phyloP scores from a whole-genome alignment of 208 protist genomes.

The Wallacemonas sp. region DNA sequence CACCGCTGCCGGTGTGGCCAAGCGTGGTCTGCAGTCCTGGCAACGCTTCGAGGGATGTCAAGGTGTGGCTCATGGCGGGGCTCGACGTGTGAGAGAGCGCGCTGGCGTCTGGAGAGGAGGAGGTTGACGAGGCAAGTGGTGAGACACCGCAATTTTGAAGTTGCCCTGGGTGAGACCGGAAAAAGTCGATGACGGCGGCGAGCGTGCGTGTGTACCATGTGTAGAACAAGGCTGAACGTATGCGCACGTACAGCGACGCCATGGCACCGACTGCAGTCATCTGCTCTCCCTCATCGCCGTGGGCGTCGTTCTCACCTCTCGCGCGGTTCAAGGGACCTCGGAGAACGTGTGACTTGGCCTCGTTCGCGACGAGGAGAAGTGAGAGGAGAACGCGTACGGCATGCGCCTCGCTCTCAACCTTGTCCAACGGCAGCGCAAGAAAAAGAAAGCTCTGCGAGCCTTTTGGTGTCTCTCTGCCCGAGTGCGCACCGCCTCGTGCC shows the following conservation, averaged over 20 bases:
- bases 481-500: too few relatives aligned
- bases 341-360: not conserved
- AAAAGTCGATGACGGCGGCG: slow-evolving; percentile 18
- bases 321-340: not conserved
- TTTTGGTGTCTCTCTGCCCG: not conserved
- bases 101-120: not conserved
- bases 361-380: not conserved
- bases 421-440: slow-evolving; percentile 19
- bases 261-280: not conserved
- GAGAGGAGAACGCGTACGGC: slow-evolving; percentile 14
- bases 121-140: slow-evolving; percentile 2
- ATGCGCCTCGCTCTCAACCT: not conserved
- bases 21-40: not conserved
- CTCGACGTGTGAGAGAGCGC: too few relatives aligned
- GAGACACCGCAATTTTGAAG: too few relatives aligned
- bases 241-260: not conserved
- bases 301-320: not conserved
- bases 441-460: slow-evolving; percentile 13
- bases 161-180: slow-evolving; percentile 16
- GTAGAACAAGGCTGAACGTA: slow-evolving; percentile 6
- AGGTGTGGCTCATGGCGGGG: not conserved
- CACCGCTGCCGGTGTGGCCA: too few relatives aligned
- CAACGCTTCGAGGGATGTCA: not conserved
- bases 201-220: slow-evolving; percentile 18
- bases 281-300: not conserved